Evolutionary conservation across 768 basidiomycete species (phyloP), one percentile per base, ranked within the genome.

Genomic region (Russula abietina): DNA sequence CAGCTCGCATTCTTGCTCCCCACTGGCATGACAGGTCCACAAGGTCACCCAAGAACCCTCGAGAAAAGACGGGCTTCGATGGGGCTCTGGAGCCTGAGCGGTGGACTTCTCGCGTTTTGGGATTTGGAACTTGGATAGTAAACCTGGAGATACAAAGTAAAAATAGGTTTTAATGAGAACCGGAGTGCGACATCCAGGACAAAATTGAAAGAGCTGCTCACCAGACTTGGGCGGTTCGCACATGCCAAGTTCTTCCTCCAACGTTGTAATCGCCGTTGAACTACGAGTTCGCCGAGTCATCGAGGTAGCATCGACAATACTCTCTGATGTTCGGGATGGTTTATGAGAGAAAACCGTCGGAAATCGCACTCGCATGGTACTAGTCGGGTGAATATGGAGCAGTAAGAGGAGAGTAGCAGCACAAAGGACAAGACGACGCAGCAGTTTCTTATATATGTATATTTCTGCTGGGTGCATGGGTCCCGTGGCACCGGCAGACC

Each of bases 211-310:
- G 4, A 22, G 22, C 19, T 43, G 7, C 43, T 43, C 19, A 63
- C 62, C 62, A 24, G 59, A 54, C 16, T 22, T 53, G 10, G 46
- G 52, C 10, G 45, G 57, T 33, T 48, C 28, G 4, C 57, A 6
- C 22, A 59, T 54, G 46, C 62, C 62, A 36, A 63, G 41, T 28
- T 63, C 62, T 41, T 54, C 38, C 46, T 63, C 62, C 62, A 63
- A 54, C 52, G 48, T 33, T 12, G 57, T 59, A 30, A 63, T 59
- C 3, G 52, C 59, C 50, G 62, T 63, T 30, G 62, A 63, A 32
- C 62, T 45, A 38, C 57, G 57, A 30, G 14, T 10, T 24, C 52
- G 38, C 38, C n/a, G n/a, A n/a, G 38, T 5, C 9, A 11, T 22
- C 19, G 57, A n/a, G 38, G 38, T 16, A 39, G 9, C 2, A 19